phyloP scores from a whole-genome alignment of 2,329 filamentous ascomycete species.

The Leptodontidium sp. region DNA sequence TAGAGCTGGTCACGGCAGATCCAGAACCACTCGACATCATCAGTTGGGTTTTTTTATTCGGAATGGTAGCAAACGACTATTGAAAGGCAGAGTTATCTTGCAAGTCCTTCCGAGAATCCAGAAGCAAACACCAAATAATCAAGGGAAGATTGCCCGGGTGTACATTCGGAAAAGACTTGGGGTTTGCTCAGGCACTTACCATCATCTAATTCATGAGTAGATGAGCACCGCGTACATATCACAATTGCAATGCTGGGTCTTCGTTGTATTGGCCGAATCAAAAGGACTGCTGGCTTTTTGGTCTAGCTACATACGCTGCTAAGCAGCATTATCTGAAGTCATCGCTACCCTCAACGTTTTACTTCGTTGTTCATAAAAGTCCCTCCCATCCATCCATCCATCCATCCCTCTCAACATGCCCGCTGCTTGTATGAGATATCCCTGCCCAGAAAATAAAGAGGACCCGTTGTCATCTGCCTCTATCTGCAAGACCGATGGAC shows the following conservation, averaged over 20 bases:
- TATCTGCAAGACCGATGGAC: constrained; percentile 42
- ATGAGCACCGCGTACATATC: background rate
- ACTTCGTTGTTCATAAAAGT: constrained; percentile 43
- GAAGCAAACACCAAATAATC: no score
- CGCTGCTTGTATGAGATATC: constrained; percentile 40
- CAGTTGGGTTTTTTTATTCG: background rate
- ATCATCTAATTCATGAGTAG: no score
- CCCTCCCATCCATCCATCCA: constrained; percentile 18
- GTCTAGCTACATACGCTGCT: constrained; percentile 46
- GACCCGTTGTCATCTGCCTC: constrained; percentile 41
- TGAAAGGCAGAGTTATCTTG: background rate
- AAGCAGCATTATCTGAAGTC: constrained; percentile 40
- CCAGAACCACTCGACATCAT: background rate
- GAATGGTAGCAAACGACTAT: background rate
- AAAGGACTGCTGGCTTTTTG: constrained; percentile 43
- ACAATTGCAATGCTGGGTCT: background rate
- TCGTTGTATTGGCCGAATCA: constrained; percentile 15
- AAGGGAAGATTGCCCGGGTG: no score
- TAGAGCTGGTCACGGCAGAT: constrained; percentile 5
- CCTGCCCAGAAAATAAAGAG: constrained; percentile 41
- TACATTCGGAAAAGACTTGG: background rate
- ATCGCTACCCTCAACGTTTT: constrained; percentile 38
- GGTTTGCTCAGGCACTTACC: background rate
- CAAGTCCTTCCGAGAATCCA: no score
- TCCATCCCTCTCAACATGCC: constrained; percentile 33